Base-by-base conservation (phyloP, 169 alveolate species). In the Perkinsus olseni region DNA sequence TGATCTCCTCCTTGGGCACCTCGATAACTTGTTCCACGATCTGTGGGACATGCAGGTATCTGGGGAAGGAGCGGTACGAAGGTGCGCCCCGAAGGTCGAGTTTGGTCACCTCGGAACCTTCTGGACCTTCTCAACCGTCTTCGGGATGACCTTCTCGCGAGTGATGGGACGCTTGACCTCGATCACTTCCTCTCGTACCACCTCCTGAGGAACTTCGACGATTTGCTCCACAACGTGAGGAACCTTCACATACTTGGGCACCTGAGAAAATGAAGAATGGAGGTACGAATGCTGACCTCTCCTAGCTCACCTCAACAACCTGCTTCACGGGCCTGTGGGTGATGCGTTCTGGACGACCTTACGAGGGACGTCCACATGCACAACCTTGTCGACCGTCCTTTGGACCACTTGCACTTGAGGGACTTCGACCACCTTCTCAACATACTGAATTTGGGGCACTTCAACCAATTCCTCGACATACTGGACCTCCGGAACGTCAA, bases 371-470 rank as follows among this genome's bases (percentile, higher is more conserved):
- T 62, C 82, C 36, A 62, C 82, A 24, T 62, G 1, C 8, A 62
- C 82, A 13, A 62, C 82, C 34, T 62, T 62, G 34, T 62, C 82
- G 34, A 62, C 82, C 28, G 82, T 62, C 82, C 82, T 62, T 24
- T 62, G 82, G 17, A 62, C 82, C 82, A 62, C 96, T 91, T 96
- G 97, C 91, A 96, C 96, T 93, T 96, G 97, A 36, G 98, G 98
- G 24, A 96, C 98, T 94, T 96, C 98, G 36, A 96, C 94, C 93
- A 96, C 95, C 93, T 96, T 96, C 95, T 96, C 98, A 91, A 95
- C 96, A 92, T 95, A 94, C 39, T 95, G 95, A 74, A 96, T 97
- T 94, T 95, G 96, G 91, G 95, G 96, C 24, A 96, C 96, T 94
- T 96, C 97, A 92, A 96, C 95, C 91, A 96, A 93, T 92, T 96